Evolutionary conservation across 2,329 filamentous ascomycete species (phyloP).

Genomic region (Penicillium sp.): DNA sequence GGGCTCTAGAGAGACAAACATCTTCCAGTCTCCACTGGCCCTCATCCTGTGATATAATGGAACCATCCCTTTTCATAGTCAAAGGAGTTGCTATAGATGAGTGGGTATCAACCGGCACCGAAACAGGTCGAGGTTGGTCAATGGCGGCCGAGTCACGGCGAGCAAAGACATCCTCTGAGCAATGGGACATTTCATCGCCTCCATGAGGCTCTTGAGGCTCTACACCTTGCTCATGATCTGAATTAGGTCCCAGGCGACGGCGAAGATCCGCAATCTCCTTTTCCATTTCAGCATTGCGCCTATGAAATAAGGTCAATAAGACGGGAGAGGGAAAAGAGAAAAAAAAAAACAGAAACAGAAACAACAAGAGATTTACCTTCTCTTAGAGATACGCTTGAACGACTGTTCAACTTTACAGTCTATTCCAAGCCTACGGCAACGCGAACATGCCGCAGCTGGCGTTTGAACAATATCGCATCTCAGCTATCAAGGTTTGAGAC

Average conservation of each 20-base stretch:
- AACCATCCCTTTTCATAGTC: conserved; percentile 32
- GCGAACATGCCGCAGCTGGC: conserved; percentile 59
- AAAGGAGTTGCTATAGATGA: conserved; percentile 34
- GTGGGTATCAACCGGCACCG: conserved; percentile 35
- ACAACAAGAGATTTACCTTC: conserved; percentile 35
- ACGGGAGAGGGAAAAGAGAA: no score
- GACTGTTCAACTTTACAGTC: conserved; percentile 64
- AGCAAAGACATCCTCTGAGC: conserved; percentile 35
- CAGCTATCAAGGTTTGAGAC: conserved; percentile 45
- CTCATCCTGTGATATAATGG: conserved; percentile 38
- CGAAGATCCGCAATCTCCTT: conserved; percentile 52
- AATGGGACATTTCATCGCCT: conserved; percentile 34
- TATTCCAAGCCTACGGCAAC: conserved; percentile 61
- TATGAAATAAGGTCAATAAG: conserved; percentile 29
- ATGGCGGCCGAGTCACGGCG: conserved; percentile 31
- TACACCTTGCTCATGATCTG: conserved; percentile 25
- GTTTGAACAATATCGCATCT: conserved; percentile 65
- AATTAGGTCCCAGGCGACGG: conserved; percentile 41
- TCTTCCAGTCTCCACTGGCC: conserved; percentile 52
- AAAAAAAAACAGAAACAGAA: background rate
- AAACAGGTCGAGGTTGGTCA: conserved; percentile 31
- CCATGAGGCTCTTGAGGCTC: conserved; percentile 29
- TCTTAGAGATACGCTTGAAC: conserved; percentile 65
- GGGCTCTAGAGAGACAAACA: conserved; percentile 37
- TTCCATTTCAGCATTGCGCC: conserved; percentile 63